Evolutionary conservation across 306 rosid species (phyloP).

Genomic region (Lithocarpus polystachyus): DNA sequence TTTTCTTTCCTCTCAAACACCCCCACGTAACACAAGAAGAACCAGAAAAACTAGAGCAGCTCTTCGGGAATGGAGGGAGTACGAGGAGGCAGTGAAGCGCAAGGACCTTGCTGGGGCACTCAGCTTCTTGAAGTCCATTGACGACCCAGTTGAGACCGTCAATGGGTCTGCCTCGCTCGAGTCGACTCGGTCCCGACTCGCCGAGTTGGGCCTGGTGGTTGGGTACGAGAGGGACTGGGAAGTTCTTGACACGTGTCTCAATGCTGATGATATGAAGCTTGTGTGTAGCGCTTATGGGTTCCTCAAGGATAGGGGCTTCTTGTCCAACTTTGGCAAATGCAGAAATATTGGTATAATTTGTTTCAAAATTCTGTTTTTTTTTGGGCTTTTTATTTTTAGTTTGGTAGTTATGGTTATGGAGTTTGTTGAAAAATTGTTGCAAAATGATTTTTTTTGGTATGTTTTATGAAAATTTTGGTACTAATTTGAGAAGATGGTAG

Average conservation of each 20-base stretch:
- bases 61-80: conserved; percentile 83
- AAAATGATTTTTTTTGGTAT: background rate
- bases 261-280: conserved; percentile 95
- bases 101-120: conserved; percentile 91
- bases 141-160: conserved; percentile 27
- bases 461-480: background rate
- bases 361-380: background rate
- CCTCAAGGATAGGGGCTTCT: conserved; percentile 71
- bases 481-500: too few relatives aligned
- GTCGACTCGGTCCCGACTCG: conserved; percentile 40
- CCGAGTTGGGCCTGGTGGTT: conserved; percentile 45
- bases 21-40: background rate
- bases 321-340: conserved; percentile 86
- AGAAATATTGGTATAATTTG: conserved; percentile 66
- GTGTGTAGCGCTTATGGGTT: conserved; percentile 77
- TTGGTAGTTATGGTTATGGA: background rate
- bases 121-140: conserved; percentile 56
- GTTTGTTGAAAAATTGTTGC: background rate
- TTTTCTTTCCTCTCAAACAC: conserved; percentile 8
- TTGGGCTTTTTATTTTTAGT: too few relatives aligned
- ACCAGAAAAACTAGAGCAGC: conserved; percentile 19
- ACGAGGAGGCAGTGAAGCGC: conserved; percentile 92
- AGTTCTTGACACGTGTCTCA: conserved; percentile 82
- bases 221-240: conserved; percentile 91
- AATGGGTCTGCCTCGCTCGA: conserved; percentile 29